Evolutionary conservation across 176 grass and related monocot species (phyloP).

Genomic region (Rhynchospora breviuscula): DNA sequence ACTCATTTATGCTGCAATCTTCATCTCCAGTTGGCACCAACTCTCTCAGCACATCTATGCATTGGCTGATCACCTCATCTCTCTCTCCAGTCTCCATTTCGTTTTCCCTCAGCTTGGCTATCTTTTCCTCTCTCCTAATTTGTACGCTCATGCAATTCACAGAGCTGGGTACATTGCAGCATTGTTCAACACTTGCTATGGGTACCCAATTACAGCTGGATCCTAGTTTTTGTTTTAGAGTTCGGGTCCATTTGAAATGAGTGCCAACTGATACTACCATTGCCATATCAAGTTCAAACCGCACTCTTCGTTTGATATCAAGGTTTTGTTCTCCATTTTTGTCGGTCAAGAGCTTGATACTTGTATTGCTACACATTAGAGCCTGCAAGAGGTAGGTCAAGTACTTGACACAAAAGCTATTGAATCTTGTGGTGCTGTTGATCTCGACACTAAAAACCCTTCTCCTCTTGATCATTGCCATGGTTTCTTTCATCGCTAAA

Average conservation of each 20-base stretch:
- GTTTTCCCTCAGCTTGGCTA: no score
- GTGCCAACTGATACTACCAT: conserved; percentile 12
- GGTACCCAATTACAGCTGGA: neutral
- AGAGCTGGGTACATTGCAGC: neutral
- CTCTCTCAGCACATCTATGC: conserved; percentile 4
- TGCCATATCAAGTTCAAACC: conserved; percentile 17
- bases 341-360: neutral
- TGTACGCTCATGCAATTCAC: neutral
- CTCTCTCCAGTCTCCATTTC: neutral
- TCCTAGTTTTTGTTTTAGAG: neutral
- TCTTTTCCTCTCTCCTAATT: neutral
- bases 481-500: conserved; percentile 11
- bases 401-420: conserved; percentile 11
- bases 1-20: conserved; percentile 5
- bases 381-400: neutral
- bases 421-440: neutral
- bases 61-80: neutral
- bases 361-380: neutral
- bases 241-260: conserved; percentile 19
- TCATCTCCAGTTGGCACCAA: conserved; percentile 1
- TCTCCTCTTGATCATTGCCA: conserved; percentile 2
- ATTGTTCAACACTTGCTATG: neutral
- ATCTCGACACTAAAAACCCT: neutral
- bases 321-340: neutral
- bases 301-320: neutral